Evolutionary conservation across 2,329 filamentous ascomycete genomes (phyloP).

Genomic region (Acarospora socialis): DNA sequence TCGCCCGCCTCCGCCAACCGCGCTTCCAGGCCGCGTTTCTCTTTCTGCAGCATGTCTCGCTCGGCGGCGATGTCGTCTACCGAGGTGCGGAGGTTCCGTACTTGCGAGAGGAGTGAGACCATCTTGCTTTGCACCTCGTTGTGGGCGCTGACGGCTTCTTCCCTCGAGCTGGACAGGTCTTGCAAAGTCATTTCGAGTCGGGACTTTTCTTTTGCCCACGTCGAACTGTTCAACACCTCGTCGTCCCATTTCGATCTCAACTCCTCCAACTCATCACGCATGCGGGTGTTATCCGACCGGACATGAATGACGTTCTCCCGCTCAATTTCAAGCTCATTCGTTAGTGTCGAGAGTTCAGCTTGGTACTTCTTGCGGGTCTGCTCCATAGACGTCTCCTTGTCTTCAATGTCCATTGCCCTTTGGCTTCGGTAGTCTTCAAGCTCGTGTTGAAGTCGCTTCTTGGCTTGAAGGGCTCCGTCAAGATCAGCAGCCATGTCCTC

Average conservation of each 20-base stretch:
- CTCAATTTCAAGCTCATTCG: conserved; percentile 83
- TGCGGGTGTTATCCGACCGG: conserved; percentile 66
- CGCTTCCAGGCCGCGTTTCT: conserved; percentile 80
- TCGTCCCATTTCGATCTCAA: conserved; percentile 95
- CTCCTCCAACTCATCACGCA: conserved; percentile 93
- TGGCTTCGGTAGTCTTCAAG: conserved; percentile 94
- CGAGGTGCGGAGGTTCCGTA: conserved; percentile 65
- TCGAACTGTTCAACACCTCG: conserved; percentile 91
- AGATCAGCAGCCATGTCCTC: conserved; percentile 87
- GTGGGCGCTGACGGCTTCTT: conserved; percentile 84
- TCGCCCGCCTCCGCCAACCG: conserved; percentile 77
- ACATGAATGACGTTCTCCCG: conserved; percentile 80
- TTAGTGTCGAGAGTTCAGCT: conserved; percentile 74
- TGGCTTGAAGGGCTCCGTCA: conserved; percentile 69
- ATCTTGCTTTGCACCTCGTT: conserved; percentile 92
- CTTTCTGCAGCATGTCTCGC: conserved; percentile 67
- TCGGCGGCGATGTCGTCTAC: conserved; percentile 79
- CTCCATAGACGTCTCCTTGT: conserved; percentile 91
- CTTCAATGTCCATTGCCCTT: conserved; percentile 88
- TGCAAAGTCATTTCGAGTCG: conserved; percentile 79
- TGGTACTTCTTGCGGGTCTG: conserved; percentile 98
- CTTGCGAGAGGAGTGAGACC: conserved; percentile 77
- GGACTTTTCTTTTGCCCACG: conserved; percentile 96
- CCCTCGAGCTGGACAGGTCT: conserved; percentile 77
- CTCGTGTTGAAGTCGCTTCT: conserved; percentile 91